phyloP scores from a whole-genome alignment of 345 rosid genomes.

The Linum usitatissimum region DNA sequence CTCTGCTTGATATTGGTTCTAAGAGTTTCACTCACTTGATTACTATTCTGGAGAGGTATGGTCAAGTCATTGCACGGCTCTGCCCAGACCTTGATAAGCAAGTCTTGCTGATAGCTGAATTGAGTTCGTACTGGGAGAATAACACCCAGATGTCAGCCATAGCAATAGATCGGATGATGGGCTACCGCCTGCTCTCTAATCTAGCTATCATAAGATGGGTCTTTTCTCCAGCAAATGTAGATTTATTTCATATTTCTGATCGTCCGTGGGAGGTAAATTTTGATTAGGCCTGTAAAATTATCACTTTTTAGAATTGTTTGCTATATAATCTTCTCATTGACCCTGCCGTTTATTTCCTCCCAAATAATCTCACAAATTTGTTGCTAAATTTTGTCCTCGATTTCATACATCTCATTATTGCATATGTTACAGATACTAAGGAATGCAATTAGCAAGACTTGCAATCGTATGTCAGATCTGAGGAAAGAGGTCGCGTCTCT shows the following conservation, averaged over 20 bases:
- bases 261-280: slow-evolving; percentile 82
- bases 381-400: no score
- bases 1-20: slow-evolving; percentile 88
- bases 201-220: slow-evolving; percentile 94
- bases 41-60: slow-evolving; percentile 90
- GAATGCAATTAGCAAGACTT: slow-evolving; percentile 87
- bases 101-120: slow-evolving; percentile 62
- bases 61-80: slow-evolving; percentile 64
- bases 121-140: slow-evolving; percentile 77
- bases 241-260: slow-evolving; percentile 77
- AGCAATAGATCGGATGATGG: slow-evolving; percentile 97
- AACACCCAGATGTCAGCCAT: slow-evolving; percentile 79
- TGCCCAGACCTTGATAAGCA: slow-evolving; percentile 81
- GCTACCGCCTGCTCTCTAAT: slow-evolving; percentile 88
- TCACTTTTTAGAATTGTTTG: not conserved
- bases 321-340: no score
- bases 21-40: slow-evolving; percentile 96
- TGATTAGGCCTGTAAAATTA: not conserved
- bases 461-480: slow-evolving; percentile 76
- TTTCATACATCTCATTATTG: not conserved
- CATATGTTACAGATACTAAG: slow-evolving; percentile 53
- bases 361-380: no score
- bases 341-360: no score
- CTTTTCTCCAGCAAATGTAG: slow-evolving; percentile 65
- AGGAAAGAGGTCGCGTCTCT: slow-evolving; percentile 76